Evolutionary conservation across 495 filamentous ascomycete genomes (phyloP).

Genomic region (Penicillium robsamsonii): DNA sequence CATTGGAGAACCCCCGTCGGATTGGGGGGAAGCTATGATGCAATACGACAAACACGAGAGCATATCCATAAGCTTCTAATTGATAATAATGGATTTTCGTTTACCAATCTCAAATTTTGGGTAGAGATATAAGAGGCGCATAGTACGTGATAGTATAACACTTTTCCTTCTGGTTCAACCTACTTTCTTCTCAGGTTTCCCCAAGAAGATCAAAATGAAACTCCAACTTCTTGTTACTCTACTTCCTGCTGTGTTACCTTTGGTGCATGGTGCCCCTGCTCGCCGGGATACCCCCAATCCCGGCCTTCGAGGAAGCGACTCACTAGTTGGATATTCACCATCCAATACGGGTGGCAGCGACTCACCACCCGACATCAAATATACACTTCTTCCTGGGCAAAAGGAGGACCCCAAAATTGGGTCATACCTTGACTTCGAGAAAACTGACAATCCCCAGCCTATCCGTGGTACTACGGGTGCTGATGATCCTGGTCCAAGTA

Average conservation of each 20-base stretch:
- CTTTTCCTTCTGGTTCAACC: neutral
- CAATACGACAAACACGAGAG: neutral
- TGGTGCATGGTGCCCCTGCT: conserved; percentile 23
- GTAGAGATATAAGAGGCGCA: neutral
- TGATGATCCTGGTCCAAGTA: conserved; percentile 63
- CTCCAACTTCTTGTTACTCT: conserved; percentile 6
- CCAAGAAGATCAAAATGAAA: conserved; percentile 14
- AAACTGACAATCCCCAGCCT: conserved; percentile 63
- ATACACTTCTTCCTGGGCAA: conserved; percentile 53
- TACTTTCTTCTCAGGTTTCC: neutral
- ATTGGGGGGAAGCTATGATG: neutral
- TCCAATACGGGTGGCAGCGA: conserved; percentile 31
- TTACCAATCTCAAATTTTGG: neutral
- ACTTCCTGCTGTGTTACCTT: conserved; percentile 7
- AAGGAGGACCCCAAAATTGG: conserved; percentile 56
- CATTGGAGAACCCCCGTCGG: neutral
- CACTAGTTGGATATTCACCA: conserved; percentile 39
- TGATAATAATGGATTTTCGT: neutral
- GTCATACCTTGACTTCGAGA: conserved; percentile 60
- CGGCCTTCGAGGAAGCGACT: conserved; percentile 32
- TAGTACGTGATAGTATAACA: too few relatives aligned
- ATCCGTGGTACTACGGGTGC: conserved; percentile 58
- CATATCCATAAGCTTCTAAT: neutral
- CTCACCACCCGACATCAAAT: conserved; percentile 37
- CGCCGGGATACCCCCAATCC: conserved; percentile 21